Evolutionary conservation across 2,329 filamentous ascomycete species (phyloP).

Genomic region (Aureobasidium subglaciale): DNA sequence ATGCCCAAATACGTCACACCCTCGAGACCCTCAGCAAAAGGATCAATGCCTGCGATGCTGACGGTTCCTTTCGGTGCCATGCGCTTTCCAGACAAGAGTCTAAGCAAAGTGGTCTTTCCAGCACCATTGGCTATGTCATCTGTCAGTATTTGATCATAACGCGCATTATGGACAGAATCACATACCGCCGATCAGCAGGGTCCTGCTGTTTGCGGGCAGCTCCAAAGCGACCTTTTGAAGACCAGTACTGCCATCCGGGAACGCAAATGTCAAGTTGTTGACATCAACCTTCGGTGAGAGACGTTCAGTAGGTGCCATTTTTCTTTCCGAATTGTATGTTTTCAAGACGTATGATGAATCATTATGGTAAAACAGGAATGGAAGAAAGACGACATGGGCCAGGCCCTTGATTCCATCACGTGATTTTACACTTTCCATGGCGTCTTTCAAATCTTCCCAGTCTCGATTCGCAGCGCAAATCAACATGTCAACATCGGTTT

Average conservation of each 20-base stretch:
- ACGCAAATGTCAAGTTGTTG: slow-evolving; percentile 74
- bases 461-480: slow-evolving; percentile 11
- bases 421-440: not conserved
- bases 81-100: slow-evolving; percentile 88
- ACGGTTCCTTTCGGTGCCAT: slow-evolving; percentile 74
- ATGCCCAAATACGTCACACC: slow-evolving; percentile 95
- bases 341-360: slow-evolving; percentile 9
- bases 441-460: not conserved
- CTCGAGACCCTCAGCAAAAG: slow-evolving; percentile 82
- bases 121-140: slow-evolving; percentile 71
- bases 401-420: not conserved
- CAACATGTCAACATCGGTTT: slow-evolving; percentile 14
- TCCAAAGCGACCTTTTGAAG: slow-evolving; percentile 65
- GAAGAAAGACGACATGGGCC: not conserved
- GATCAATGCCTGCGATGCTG: slow-evolving; percentile 73
- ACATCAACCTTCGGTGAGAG: slow-evolving; percentile 60
- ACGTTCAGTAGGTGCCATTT: slow-evolving; percentile 5
- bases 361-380: not conserved
- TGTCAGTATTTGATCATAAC: not conserved
- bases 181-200: slow-evolving; percentile 78
- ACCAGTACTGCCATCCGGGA: slow-evolving; percentile 77
- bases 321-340: not conserved
- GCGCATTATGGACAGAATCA: not conserved
- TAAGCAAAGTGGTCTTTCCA: slow-evolving; percentile 93
- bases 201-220: slow-evolving; percentile 76